Base-by-base conservation (phyloP, 1,284 basidiomycete species). In the Heliocybe sulcata region DNA sequence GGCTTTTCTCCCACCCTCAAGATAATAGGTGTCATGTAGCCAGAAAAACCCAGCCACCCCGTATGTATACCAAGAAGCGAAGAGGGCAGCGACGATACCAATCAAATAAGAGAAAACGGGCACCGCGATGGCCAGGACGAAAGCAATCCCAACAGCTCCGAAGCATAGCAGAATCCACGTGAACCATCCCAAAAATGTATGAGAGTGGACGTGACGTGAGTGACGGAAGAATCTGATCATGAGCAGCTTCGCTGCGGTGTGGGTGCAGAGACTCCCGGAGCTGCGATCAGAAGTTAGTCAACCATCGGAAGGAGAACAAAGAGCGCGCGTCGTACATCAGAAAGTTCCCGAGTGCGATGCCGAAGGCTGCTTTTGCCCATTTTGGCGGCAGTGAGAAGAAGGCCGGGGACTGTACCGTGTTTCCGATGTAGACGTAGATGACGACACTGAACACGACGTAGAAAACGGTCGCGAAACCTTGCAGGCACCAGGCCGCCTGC, bases 211-310 rank as follows among this genome's bases (percentile, higher is more conserved):
- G 63, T 87, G 85, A 14, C 68, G 67, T 6, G 79, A 75, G 56
- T 76, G 73, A n/a, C 82, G 75, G 62, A 87, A 80, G 54, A 80
- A 59, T 10, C 83, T 76, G 55, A 87, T 73, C 61, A 87, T 85
- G 50, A 85, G 61, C 47, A 82, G 76, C 63, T 85, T 85, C 25
- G 81, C 79, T 3, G 80, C 75, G 1, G 77, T 74, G 63, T 83
- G 79, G 14, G 73, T 65, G 61, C 77, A 81, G 10, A 82, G 63
- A 8, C 70, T 72, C 3, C 73, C 75, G 11, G 77, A 70, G 38
- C 38, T 42, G 29, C 12, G 29, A 77, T 79, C 57, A 9, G 47
- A 35, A 51, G 14, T 49, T 8, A 14, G n/a, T 22, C 1, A 25
- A 14, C 16, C 31, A 20, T 45, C 19, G 31, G 14, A 33, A 26